Percentiles rank a stretch among this genome's conserved stretches.
Evolutionary conservation across 495 filamentous ascomycete genomes (phyloP).

Genomic region (Hypoxylon intermedium): DNA sequence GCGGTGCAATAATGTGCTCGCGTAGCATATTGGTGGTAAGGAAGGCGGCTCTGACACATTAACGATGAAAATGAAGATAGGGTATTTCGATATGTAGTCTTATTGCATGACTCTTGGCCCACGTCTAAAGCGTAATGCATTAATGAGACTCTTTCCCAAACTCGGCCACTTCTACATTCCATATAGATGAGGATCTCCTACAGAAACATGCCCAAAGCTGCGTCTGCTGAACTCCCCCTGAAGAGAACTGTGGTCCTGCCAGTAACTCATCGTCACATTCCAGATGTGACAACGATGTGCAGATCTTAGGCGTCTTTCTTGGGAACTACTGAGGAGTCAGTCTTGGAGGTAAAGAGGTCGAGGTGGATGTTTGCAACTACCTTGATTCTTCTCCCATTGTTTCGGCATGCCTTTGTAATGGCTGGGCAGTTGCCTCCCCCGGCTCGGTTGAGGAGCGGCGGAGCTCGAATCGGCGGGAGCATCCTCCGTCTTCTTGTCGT

Average conservation of each 20-base stretch:
- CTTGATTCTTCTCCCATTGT: conserved; percentile 45
- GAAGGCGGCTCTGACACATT: too few species aligned
- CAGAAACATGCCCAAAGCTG: neutral
- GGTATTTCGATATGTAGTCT: too few species aligned
- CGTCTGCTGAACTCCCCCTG: neutral
- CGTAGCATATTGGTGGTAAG: too few species aligned
- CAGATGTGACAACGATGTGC: neutral
- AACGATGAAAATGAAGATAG: too few species aligned
- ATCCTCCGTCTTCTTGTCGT: conserved; percentile 33
- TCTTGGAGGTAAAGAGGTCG: neutral
- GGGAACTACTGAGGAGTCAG: conserved; percentile 23
- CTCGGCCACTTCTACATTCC: neutral
- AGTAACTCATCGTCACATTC: neutral
- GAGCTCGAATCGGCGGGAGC: conserved; percentile 20
- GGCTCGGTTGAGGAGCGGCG: conserved; percentile 15
- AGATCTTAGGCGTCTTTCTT: conserved; percentile 34
- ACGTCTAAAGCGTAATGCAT: too few species aligned
- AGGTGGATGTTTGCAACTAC: conserved; percentile 3
- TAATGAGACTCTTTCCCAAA: neutral
- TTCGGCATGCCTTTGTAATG: conserved; percentile 43
- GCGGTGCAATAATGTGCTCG: too few species aligned
- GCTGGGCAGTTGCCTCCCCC: conserved; percentile 21
- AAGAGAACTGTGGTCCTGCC: neutral
- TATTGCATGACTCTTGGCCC: too few species aligned
- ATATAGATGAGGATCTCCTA: neutral